These are phyloP conservation scores for Cytospora piceae DNA, from an alignment of 2,329 filamentous ascomycete species.

Conservation along the genomic window DNA sequence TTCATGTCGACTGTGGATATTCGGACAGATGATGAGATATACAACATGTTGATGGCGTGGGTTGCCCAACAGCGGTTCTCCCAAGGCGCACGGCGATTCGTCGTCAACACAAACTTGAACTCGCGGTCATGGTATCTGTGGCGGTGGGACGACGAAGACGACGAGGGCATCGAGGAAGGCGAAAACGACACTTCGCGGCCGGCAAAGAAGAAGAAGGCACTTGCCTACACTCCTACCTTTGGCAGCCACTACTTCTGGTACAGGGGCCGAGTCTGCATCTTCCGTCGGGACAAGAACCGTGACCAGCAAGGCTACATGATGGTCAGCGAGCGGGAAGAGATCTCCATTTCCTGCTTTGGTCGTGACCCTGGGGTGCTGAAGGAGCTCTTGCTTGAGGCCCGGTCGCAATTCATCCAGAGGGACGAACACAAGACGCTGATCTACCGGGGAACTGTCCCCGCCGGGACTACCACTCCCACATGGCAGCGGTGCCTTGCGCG, in stretches of 20 bases:
- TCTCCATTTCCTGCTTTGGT: constrained; percentile 64
- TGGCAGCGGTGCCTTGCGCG: constrained; percentile 68
- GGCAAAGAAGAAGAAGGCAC: constrained; percentile 49
- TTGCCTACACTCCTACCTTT: constrained; percentile 68
- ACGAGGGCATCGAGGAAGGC: constrained; percentile 47
- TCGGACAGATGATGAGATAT: constrained; percentile 71
- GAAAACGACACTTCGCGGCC: constrained; percentile 36
- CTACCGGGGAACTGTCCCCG: constrained; percentile 58
- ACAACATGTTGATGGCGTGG: constrained; percentile 74
- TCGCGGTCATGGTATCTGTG: constrained; percentile 56
- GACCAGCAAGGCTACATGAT: constrained; percentile 44
- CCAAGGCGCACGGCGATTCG: constrained; percentile 61
- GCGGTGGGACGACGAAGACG: constrained; percentile 49
- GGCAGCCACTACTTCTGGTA: constrained; percentile 74
- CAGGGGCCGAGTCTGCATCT: constrained; percentile 59
- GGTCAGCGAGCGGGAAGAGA: constrained; percentile 59
- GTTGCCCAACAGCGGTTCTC: constrained; percentile 66
- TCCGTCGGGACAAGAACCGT: constrained; percentile 56
- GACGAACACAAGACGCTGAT: constrained; percentile 68
- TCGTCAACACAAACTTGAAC: constrained; percentile 66
- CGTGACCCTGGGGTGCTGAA: constrained; percentile 64
- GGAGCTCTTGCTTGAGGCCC: constrained; percentile 63
- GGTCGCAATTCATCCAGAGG: constrained; percentile 56
- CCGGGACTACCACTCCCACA: constrained; percentile 46
- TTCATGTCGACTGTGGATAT: constrained; percentile 70